Base-by-base conservation (phyloP, 2,329 filamentous ascomycete species). In the Knoxdaviesia proteae region DNA sequence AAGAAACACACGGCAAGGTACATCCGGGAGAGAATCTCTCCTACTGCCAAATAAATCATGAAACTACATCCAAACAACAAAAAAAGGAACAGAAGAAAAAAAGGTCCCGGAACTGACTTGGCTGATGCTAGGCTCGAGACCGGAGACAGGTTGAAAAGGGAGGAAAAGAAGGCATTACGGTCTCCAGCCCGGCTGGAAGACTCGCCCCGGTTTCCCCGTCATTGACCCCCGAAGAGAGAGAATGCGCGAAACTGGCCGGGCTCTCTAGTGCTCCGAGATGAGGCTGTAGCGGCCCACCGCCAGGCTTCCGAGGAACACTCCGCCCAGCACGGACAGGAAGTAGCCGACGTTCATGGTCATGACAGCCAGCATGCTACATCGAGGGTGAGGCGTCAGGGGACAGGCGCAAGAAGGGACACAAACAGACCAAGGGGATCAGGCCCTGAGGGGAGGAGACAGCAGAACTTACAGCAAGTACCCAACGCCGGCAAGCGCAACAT, bases 331-430 rank as follows among this genome's bases (percentile, higher is more conserved):
- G 0, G 81, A 86, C 43, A 84, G 59, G 56, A 88, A 88, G 56
- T 90, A 90, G 8, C 83, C 84, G 10, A 88, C 71, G 51, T 90
- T 90, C 64, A 84, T 74, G 1, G 82, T 87, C 84, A 90, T 94
- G 54, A 92, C 80, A 9, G 81, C 83, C 61, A 94, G 63, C 86
- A 94, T 94, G 46, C 86, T 94, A 42, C 5, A n/a, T 7, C 41
- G 7, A 20, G 7, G 42, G 48, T 42, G 46, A 49, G 31, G 6
- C 31, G 7, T 39, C 31, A 6, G n/a, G 4, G 34, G n/a, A 9
- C 33, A 36, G 5, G n/a, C 10, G 8, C 33, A 11, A 38, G 36
- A n/a, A 20, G 20, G 42, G 39, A 34, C 31, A 30, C 20, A 36
- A 8, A 42, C 32, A 43, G 40, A 3, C 5, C 30, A 38, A 20